A percentile compares a stretch with the other conserved stretches of the same genome.
These are phyloP conservation scores for Rhizopogon roseolus DNA, from an alignment of 768 basidiomycete genomes.

Conservation along the genomic window DNA sequence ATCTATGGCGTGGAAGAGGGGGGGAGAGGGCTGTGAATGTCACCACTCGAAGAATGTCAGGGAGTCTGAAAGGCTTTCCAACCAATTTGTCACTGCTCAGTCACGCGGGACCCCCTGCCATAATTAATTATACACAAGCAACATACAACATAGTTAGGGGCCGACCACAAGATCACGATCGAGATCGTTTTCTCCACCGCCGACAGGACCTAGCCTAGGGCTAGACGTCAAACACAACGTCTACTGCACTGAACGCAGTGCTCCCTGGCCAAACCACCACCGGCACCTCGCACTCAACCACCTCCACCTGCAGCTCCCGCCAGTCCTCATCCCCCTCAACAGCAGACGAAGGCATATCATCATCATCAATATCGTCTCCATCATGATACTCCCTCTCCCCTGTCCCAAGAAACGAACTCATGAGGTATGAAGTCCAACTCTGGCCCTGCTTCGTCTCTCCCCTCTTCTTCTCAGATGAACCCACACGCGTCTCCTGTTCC, in stretches of 20 bases:
- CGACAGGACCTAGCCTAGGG: neutral
- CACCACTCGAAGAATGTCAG: too few species aligned
- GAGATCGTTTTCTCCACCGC: neutral
- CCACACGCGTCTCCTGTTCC: constrained; percentile 32
- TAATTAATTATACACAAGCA: too few species aligned
- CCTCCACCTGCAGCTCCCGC: constrained; percentile 70
- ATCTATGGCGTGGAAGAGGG: too few species aligned
- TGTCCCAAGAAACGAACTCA: constrained; percentile 33
- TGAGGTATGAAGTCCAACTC: constrained; percentile 37
- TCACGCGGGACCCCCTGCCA: too few species aligned
- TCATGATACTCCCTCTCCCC: constrained; percentile 54
- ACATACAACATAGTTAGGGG: too few species aligned
- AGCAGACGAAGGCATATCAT: constrained; percentile 14
- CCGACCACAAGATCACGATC: neutral
- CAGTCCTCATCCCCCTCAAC: constrained; percentile 49
- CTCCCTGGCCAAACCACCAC: constrained; percentile 87
- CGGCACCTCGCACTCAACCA: constrained; percentile 92
- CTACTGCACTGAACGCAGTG: constrained; percentile 76
- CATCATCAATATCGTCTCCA: constrained; percentile 39
- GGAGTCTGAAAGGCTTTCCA: too few species aligned
- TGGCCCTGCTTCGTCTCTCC: neutral
- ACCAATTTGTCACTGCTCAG: too few species aligned
- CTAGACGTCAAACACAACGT: constrained; percentile 75
- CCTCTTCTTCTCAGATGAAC: neutral
- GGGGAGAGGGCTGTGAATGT: too few species aligned